A percentile compares a stretch with the other conserved stretches of the same genome.
These are phyloP conservation scores for Globisporangium takayamanum DNA, from an alignment of 352 stramenopile species.

Conservation along the genomic window DNA sequence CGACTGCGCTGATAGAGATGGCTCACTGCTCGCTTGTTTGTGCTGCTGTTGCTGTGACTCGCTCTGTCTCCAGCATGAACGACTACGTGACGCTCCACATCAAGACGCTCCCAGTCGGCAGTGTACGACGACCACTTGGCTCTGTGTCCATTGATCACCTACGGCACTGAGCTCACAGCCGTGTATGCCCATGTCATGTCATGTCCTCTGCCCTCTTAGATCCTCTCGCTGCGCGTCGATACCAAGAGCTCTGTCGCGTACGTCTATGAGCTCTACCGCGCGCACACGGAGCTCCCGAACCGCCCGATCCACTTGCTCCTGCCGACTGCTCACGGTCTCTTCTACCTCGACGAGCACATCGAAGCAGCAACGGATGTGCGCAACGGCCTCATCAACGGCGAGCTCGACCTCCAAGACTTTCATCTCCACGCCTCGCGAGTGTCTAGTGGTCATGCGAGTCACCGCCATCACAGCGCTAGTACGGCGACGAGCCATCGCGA, in stretches of 20 bases:
- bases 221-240: constrained; percentile 58
- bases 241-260: constrained; percentile 44
- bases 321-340: constrained; percentile 54
- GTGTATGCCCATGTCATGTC: no score
- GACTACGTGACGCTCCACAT: constrained; percentile 64
- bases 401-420: constrained; percentile 67
- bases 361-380: constrained; percentile 51
- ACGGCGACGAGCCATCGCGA: constrained; percentile 15
- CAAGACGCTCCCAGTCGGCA: constrained; percentile 70
- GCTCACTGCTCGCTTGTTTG: not conserved
- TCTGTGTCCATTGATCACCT: no score
- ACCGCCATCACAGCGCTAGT: not conserved
- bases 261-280: constrained; percentile 75
- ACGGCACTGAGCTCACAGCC: no score
- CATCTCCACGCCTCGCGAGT: constrained; percentile 26
- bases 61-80: constrained; percentile 21
- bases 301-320: constrained; percentile 60
- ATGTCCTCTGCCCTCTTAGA: no score
- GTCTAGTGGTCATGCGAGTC: no score
- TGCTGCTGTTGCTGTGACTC: not conserved
- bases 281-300: constrained; percentile 47
- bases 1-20: not conserved
- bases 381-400: constrained; percentile 57
- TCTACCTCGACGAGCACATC: constrained; percentile 63
- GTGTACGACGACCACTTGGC: constrained; percentile 25